A percentile compares a stretch with the other conserved stretches of the same genome.
These are phyloP conservation scores for Apiotrichum brassicae DNA, from an alignment of 1,284 basidiomycete genomes.

Conservation along the genomic window DNA sequence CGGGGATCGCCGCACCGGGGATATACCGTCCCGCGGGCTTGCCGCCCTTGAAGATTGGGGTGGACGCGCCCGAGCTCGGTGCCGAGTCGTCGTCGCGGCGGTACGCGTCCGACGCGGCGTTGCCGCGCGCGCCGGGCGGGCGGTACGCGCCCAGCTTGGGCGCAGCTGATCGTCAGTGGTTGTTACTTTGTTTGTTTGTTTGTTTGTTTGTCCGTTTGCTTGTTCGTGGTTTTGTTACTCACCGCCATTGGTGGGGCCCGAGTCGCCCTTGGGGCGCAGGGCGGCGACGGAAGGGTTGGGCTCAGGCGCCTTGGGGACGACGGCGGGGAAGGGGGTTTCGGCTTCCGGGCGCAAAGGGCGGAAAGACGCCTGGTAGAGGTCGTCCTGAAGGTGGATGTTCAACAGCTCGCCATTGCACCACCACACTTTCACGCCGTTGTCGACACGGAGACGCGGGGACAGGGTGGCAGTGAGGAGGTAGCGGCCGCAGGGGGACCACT, in stretches of 20 bases:
- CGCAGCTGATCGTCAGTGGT: conserved; percentile 37
- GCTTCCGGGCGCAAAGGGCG: conserved; percentile 63
- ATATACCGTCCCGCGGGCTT: conserved; percentile 52
- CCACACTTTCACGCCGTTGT: conserved; percentile 95
- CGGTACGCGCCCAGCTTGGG: conserved; percentile 75
- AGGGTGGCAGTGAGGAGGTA: conserved; percentile 91
- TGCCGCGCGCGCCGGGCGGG: conserved; percentile 84
- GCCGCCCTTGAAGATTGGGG: conserved; percentile 56
- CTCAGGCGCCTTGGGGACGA: conserved; percentile 67
- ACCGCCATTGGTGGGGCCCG: conserved; percentile 17
- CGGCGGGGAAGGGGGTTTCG: conserved; percentile 63
- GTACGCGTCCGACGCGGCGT: conserved; percentile 74
- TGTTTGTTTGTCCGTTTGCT: too few relatives aligned
- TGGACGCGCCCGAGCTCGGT: conserved; percentile 45
- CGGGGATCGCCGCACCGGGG: conserved; percentile 57
- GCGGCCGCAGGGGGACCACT: conserved; percentile 91
- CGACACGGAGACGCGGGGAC: conserved; percentile 87
- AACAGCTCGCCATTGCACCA: conserved; percentile 82
- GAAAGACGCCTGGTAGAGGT: conserved; percentile 81
- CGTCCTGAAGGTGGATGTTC: conserved; percentile 75
- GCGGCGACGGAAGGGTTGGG: conserved; percentile 58
- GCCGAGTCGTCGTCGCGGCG: conserved; percentile 76
- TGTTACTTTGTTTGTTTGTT: too few relatives aligned
- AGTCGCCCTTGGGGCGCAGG: conserved; percentile 26
- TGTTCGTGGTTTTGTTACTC: conserved; percentile 1